Evolutionary conservation across 2,329 filamentous ascomycete species (phyloP), one percentile per base, ranked within the genome.

Genomic region (Fusarium sp.): DNA sequence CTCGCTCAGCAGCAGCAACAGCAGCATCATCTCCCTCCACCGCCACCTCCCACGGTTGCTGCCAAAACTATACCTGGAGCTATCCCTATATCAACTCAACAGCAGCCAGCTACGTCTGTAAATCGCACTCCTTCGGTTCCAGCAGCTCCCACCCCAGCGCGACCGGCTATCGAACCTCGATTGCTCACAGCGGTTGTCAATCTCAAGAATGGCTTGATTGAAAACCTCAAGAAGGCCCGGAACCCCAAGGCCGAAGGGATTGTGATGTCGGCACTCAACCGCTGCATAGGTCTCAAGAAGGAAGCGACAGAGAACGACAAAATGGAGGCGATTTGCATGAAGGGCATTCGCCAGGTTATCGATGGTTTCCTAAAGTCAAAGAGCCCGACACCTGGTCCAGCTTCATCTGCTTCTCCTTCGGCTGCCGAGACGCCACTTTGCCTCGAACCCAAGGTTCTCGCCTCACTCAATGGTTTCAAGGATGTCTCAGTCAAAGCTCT

Each of bases 251-350:
- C 82, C 17, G 80, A 84, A 57, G 81, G 80, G 23, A 81, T 85
- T 23, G 82, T 85, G 61, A 84, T 85, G 79, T 85, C 83, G 8
- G 84, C 84, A 14, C 76, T 86, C 63, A 85, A 85, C 64, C 83
- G 83, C 25, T 83, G 81, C 44, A 75, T 86, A 11, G 83, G 83
- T 0, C 78, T 87, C 46, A 81, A 84, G 62, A 78, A 78, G 23
- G 77, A 78, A 41, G 78, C 79, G 8, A 81, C 81, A 1, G 81
- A 81, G 41, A 80, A 82, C 53, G 80, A 83, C 37, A 78, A 79
- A 59, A 79, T 85, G 73, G 84, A 85, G 63, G 74, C 76, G 30
- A 82, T 85, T 37, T 82, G 80, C 44, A 82, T 82, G 49, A 81
- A 79, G 61, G 80, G 79, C 27, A 79, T 82, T 40, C 72, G 76